Conservation (phyloP, 768 basidiomycete genomes). For the Termitomyces sp. region DNA sequence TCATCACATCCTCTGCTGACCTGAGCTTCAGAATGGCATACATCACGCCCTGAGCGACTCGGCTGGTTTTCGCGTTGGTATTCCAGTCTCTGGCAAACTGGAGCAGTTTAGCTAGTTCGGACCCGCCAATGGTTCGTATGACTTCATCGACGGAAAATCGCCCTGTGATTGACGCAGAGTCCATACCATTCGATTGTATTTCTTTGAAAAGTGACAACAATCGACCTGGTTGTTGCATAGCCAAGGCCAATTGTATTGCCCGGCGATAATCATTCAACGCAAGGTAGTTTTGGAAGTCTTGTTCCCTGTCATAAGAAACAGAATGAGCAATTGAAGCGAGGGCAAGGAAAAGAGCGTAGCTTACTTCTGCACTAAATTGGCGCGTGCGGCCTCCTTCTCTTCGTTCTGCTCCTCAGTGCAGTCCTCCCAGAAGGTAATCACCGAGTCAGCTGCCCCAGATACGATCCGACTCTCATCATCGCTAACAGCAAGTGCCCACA, state of each 20-base stretch:
- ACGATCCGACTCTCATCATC: conserved; percentile 79
- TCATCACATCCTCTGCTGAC: conserved; percentile 65
- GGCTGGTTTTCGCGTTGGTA: conserved; percentile 82
- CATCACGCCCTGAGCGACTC: conserved; percentile 79
- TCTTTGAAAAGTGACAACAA: conserved; percentile 74
- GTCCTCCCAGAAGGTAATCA: conserved; percentile 96
- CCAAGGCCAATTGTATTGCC: conserved; percentile 87
- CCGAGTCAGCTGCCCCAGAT: conserved; percentile 93
- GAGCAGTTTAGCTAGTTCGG: conserved; percentile 78
- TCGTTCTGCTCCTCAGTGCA: conserved; percentile 79
- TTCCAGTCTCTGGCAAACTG: conserved; percentile 91
- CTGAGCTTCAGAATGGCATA: conserved; percentile 77
- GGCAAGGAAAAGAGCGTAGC: conserved; percentile 20
- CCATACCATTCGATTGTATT: conserved; percentile 31
- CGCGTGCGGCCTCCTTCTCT: conserved; percentile 68
- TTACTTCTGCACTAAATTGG: conserved; percentile 75
- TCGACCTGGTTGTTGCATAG: conserved; percentile 90
- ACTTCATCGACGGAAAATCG: conserved; percentile 74
- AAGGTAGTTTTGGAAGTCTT: conserved; percentile 91
- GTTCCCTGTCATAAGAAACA: conserved; percentile 60
- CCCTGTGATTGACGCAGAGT: conserved; percentile 52
- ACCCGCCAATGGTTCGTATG: conserved; percentile 58
- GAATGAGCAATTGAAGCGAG: neutral
- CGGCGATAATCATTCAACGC: conserved; percentile 82
- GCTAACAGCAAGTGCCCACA: conserved; percentile 93